Conservation (phyloP, 257 asterid genomes). For the Jaltomata sinuosa region DNA sequence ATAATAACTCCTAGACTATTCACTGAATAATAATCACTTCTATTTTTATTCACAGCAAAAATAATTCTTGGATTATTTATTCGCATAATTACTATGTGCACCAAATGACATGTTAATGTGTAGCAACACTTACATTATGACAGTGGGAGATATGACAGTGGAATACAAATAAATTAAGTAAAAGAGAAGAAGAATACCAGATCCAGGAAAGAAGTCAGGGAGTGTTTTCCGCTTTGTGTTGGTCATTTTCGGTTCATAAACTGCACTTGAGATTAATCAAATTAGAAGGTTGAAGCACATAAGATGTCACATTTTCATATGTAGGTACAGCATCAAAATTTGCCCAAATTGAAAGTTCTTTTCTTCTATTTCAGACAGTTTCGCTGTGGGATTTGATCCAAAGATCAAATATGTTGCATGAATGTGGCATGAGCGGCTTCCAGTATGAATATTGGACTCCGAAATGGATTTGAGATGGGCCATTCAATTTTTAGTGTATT, state of each 20-base stretch:
- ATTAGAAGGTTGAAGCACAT: neutral
- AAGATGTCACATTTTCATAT: neutral
- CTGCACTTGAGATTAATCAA: neutral
- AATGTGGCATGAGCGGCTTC: neutral
- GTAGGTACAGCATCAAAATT: neutral
- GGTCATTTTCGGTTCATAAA: neutral
- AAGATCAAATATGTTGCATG: neutral
- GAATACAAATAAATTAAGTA: neutral
- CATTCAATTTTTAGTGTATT: neutral
- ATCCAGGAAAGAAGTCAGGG: neutral
- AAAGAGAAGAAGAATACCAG: neutral
- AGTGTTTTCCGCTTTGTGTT: neutral
- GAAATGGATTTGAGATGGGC: neutral
- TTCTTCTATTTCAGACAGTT: neutral
- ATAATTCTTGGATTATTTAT: neutral
- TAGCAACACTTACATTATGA: neutral
- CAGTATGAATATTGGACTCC: neutral
- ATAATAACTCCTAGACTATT: neutral
- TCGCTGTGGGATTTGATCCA: neutral
- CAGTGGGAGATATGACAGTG: neutral
- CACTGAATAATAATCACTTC: neutral
- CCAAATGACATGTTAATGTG: neutral
- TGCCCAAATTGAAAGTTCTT: neutral
- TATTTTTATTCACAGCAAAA: neutral
- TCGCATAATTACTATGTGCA: neutral